phyloP scores from a whole-genome alignment of 345 rosid species.

The Diplotaxis tenuifolia region DNA sequence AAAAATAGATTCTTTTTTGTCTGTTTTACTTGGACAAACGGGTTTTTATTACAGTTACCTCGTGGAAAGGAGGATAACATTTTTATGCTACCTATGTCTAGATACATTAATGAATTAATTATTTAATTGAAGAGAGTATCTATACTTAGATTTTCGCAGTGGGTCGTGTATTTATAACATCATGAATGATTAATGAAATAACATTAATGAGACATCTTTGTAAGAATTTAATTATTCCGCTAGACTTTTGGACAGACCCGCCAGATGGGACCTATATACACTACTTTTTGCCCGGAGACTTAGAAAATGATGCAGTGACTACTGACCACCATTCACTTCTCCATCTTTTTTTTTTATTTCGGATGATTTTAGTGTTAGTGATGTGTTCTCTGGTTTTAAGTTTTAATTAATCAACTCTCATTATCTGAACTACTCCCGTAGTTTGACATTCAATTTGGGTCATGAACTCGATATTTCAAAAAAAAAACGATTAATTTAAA shows the following conservation, averaged over 20 bases:
- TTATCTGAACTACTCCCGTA: neutral
- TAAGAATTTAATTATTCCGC: neutral
- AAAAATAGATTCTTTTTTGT: neutral
- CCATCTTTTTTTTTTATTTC: neutral
- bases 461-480: neutral
- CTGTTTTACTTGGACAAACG: neutral
- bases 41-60: neutral
- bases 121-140: neutral
- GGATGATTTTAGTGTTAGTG: neutral
- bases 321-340: slow-evolving; percentile 17
- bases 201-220: neutral
- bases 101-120: neutral
- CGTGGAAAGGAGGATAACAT: neutral
- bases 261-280: slow-evolving; percentile 20
- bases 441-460: neutral
- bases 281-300: neutral
- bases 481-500: neutral
- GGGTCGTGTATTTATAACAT: neutral
- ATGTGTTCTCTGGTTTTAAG: neutral
- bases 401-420: neutral
- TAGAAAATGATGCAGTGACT: neutral
- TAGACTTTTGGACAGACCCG: slow-evolving; percentile 14
- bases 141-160: neutral
- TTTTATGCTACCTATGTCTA: neutral
- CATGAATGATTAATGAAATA: neutral